Evolutionary conservation across 2,329 filamentous ascomycete species (phyloP).

Genomic region (Chalaropsis ovoidea): DNA sequence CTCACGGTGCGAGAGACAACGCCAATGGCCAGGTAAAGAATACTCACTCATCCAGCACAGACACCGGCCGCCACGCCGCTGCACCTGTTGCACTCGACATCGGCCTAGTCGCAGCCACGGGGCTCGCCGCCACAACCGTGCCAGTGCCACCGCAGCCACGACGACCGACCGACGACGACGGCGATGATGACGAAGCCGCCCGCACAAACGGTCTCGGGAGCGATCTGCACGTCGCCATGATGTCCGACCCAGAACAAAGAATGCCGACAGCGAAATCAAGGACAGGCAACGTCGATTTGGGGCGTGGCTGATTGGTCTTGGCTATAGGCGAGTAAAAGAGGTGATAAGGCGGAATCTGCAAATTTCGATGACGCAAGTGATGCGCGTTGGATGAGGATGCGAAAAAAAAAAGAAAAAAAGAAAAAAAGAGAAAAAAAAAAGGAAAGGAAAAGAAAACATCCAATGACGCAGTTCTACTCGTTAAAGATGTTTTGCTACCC

Average conservation of each 20-base stretch:
- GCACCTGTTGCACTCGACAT: slow-evolving; percentile 26
- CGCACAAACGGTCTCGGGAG: background rate
- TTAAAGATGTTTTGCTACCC: background rate
- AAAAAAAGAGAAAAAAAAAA: too few relatives aligned
- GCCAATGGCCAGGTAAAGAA: slow-evolving; percentile 12
- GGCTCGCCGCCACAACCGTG: background rate
- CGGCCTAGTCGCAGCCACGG: background rate
- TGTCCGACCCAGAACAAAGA: background rate
- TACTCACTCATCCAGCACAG: slow-evolving; percentile 54
- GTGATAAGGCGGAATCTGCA: background rate
- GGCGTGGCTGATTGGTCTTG: background rate
- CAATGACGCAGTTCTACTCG: background rate
- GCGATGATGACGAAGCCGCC: background rate
- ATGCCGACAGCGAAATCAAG: background rate
- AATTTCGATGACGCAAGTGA: slow-evolving; percentile 23
- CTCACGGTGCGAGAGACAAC: background rate
- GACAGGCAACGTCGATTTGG: background rate
- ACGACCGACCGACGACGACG: background rate
- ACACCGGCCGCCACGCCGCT: slow-evolving; percentile 52
- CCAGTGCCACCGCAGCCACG: background rate
- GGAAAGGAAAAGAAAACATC: background rate
- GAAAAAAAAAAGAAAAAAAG: background rate
- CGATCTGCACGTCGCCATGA: slow-evolving; percentile 4
- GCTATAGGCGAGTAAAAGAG: background rate
- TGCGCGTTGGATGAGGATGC: background rate